Base-by-base conservation (phyloP, 148 eudicot species). In the Selenicereus undatus region DNA sequence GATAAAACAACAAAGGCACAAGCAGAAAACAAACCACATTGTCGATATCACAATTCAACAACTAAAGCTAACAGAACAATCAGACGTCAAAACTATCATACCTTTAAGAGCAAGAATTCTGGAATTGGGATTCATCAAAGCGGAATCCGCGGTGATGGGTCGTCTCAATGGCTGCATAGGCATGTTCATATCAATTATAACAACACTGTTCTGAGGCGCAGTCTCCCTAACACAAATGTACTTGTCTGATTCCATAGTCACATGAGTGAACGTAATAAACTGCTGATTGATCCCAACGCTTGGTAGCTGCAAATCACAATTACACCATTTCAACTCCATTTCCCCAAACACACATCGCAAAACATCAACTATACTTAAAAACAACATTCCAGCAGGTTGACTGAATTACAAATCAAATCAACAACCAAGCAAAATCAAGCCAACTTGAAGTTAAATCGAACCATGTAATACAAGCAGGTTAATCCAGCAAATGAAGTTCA, bases 191-290 rank as follows among this genome's bases (percentile, higher is more conserved):
- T 94, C 98, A 17, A 94, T 80, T 74, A 94, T 94, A 50, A 94
- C 98, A 64, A 94, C 97, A 79, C 93, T 91, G 78, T 94, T 94
- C 74, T 92, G 97, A 11, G 98, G 98, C 29, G 98, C 78, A 0
- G 98, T 94, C 89, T 94, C 98, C 64, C 98, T 88, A 8, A 94
- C 97, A 84, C 98, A 94, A 77, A 94, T 94, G 80, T 90, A 94
- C 91, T 93, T 94, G 82, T 94, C 98, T 1, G 98, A 94, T 90
- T 94, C 98, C 98, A 94, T 94, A 0, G 98, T 94, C 14, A 94
- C 98, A 86, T 94, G 94, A 5, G 98, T 94, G 75, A 94, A 94
- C 0, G 98, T 94, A 32, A 94, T 93, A 68, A 94, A 94, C 78
- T 94, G 98, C 11, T 88, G 86, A 79, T 87, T 93, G 84, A 94